Percentiles rank a stretch among this genome's conserved stretches.
These are phyloP conservation scores for Spergularia bocconei DNA, from an alignment of 148 eudicot genomes.

Conservation along the genomic window DNA sequence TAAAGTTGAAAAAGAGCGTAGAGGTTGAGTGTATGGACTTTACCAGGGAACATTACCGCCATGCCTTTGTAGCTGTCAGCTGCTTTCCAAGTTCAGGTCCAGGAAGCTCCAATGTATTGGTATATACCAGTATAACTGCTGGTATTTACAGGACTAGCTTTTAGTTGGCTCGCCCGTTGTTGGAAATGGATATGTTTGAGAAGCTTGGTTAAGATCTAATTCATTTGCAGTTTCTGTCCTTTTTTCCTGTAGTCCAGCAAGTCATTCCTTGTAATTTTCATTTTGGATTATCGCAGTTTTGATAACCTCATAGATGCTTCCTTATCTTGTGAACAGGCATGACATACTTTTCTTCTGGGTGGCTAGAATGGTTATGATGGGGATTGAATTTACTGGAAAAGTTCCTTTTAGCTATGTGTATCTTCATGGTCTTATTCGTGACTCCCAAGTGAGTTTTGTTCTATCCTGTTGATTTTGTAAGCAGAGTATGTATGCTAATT, in stretches of 20 bases:
- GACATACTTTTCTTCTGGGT: constrained; percentile 99
- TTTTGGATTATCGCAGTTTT: neutral
- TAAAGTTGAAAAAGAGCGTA: neutral
- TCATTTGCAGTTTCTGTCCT: neutral
- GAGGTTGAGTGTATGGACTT: neutral
- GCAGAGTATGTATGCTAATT: neutral
- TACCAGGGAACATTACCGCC: neutral
- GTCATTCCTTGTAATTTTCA: neutral
- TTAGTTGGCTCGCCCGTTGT: neutral
- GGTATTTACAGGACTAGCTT: neutral
- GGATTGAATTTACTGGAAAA: constrained; percentile 87
- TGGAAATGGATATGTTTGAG: too few relatives aligned
- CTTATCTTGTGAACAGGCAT: constrained; percentile 59
- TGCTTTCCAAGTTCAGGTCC: neutral
- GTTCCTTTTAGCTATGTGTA: constrained; percentile 87
- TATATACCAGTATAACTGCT: neutral
- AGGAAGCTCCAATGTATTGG: neutral
- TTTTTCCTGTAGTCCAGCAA: neutral
- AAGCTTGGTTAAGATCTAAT: neutral
- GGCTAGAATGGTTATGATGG: constrained; percentile 99
- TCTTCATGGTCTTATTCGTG: constrained; percentile 94
- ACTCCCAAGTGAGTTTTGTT: constrained; percentile 69
- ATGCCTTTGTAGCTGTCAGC: neutral
- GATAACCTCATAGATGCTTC: constrained; percentile 6
- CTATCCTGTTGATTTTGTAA: neutral